Conservation (phyloP, 768 basidiomycete genomes). For the Phylloporus rhodoxanthus region DNA sequence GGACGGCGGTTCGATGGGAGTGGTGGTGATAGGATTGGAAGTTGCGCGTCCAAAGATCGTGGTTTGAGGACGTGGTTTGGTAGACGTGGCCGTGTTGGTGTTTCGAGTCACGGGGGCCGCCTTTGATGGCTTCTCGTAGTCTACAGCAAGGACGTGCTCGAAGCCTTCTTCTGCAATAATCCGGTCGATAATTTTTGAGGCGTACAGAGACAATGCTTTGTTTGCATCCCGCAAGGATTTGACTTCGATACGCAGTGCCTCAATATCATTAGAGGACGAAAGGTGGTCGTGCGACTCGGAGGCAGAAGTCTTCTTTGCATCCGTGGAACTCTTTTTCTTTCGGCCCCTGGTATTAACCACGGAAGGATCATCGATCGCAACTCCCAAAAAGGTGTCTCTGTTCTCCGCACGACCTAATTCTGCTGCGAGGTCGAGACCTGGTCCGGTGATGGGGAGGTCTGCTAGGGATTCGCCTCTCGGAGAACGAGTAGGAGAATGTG, state of each 20-base stretch:
- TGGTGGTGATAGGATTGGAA: slow-evolving; percentile 35
- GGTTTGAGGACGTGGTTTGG: slow-evolving; percentile 59
- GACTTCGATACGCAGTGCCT: slow-evolving; percentile 77
- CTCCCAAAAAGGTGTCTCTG: slow-evolving; percentile 67
- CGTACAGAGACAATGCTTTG: slow-evolving; percentile 91
- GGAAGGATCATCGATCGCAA: slow-evolving; percentile 46
- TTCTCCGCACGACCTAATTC: slow-evolving; percentile 90
- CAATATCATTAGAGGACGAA: slow-evolving; percentile 51
- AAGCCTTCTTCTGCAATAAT: slow-evolving; percentile 96
- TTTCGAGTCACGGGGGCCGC: slow-evolving; percentile 33
- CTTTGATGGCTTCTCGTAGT: slow-evolving; percentile 66
- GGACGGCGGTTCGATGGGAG: slow-evolving; percentile 25
- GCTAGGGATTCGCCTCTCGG: slow-evolving; percentile 77
- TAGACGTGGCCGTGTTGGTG: slow-evolving; percentile 8
- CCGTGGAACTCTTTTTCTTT: slow-evolving; percentile 33
- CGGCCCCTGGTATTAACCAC: slow-evolving; percentile 42
- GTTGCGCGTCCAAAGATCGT: slow-evolving; percentile 40
- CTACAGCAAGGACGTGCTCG: slow-evolving; percentile 92
- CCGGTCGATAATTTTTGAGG: slow-evolving; percentile 96
- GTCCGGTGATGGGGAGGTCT: slow-evolving; percentile 81
- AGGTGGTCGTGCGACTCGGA: slow-evolving; percentile 40
- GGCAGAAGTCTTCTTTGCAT: slow-evolving; percentile 29
- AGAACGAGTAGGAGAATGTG: slow-evolving; percentile 39
- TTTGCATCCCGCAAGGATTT: slow-evolving; percentile 93
- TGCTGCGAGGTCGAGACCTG: slow-evolving; percentile 84